Percentiles rank a stretch among this genome's conserved stretches.
Conservation (phyloP, 805 yeast species). For the Wickerhamomyces xylosicus region DNA sequence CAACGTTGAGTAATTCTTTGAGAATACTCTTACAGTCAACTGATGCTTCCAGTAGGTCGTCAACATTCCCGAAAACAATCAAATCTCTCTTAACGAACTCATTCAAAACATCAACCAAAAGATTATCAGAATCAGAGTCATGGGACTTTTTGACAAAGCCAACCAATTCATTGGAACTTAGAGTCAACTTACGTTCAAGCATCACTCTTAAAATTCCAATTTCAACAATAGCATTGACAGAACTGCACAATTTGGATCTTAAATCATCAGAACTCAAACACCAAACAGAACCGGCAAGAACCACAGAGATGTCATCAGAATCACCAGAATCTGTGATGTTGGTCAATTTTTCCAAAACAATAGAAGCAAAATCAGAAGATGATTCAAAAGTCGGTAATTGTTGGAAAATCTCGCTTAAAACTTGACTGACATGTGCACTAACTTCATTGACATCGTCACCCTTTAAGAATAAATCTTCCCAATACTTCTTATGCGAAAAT, state of each 20-base stretch:
- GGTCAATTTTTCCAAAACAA: not conserved
- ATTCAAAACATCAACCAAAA: constrained; percentile 1
- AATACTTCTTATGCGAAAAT: constrained; percentile 18
- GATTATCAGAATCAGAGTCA: not conserved
- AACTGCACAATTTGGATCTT: constrained; percentile 3
- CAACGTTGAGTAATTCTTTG: constrained; percentile 7
- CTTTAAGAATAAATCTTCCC: constrained; percentile 17
- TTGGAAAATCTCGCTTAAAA: constrained; percentile 26
- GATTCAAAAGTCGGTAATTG: constrained; percentile 18
- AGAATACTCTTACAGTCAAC: constrained; percentile 9
- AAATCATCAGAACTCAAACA: constrained; percentile 8
- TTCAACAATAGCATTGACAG: constrained; percentile 4
- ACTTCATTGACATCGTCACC: constrained; percentile 12
- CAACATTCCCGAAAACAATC: constrained; percentile 10
- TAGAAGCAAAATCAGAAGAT: not conserved
- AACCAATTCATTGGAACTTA: constrained; percentile 4
- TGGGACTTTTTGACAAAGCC: not conserved
- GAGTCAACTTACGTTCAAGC: constrained; percentile 8
- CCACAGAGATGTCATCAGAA: not conserved
- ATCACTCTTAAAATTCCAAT: constrained; percentile 7
- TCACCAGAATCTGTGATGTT: not conserved
- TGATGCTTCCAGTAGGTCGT: constrained; percentile 3
- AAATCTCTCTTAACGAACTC: constrained; percentile 8
- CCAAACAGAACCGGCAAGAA: constrained; percentile 21
- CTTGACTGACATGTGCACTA: not conserved